Evolutionary conservation across 257 asterid species (phyloP).

Genomic region (Perilla frutescens): DNA sequence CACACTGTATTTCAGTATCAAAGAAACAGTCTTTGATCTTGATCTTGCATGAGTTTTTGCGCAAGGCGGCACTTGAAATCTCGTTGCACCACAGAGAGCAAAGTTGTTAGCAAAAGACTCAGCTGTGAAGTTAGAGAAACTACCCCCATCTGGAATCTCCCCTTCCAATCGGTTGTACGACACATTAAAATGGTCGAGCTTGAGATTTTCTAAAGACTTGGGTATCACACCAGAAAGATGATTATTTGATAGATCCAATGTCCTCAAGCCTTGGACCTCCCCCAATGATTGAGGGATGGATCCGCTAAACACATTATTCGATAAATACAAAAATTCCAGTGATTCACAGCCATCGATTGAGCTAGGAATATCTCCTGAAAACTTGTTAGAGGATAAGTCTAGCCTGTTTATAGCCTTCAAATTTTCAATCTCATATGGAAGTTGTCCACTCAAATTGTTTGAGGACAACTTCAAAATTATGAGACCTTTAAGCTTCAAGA

Average conservation of each 20-base stretch:
- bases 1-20: not conserved
- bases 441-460: conserved; percentile 16
- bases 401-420: not conserved
- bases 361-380: conserved; percentile 12
- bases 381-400: not conserved
- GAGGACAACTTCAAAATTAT: conserved; percentile 3
- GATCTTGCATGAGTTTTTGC: not conserved
- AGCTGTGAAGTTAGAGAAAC: not conserved
- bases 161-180: conserved; percentile 24
- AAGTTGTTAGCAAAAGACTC: conserved; percentile 4
- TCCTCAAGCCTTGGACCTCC: not conserved
- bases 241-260: conserved; percentile 1
- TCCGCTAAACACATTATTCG: conserved; percentile 21
- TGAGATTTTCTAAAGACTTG: not conserved
- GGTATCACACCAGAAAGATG: conserved; percentile 19
- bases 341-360: not conserved
- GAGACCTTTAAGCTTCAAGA: not conserved
- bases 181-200: conserved; percentile 3
- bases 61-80: conserved; percentile 23
- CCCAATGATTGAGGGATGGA: conserved; percentile 25
- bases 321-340: not conserved
- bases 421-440: not conserved
- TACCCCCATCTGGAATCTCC: conserved; percentile 13
- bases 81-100: not conserved
- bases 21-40: not conserved